phyloP scores from a whole-genome alignment of 2,329 filamentous ascomycete genomes.

The Pyrenochaeta sp. region DNA sequence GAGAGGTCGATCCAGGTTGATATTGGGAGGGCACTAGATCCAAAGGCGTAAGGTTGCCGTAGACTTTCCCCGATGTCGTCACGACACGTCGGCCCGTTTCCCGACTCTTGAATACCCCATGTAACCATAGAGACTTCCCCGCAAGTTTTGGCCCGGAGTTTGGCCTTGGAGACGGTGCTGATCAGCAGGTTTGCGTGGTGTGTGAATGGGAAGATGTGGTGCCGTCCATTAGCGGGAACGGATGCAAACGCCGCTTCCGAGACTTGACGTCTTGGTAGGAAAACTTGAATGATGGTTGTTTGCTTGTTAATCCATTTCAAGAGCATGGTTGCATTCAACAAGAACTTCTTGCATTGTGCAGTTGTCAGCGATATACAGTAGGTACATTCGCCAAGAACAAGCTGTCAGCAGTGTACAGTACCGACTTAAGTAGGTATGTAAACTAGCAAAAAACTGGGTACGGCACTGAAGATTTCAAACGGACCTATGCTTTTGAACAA shows the following conservation, averaged over 20 bases:
- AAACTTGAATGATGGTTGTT: not conserved
- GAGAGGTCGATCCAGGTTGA: not conserved
- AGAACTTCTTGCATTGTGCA: too few relatives aligned
- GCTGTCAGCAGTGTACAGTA: too few relatives aligned
- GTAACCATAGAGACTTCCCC: conserved; percentile 7
- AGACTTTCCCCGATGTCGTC: not conserved
- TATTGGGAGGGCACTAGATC: conserved; percentile 9
- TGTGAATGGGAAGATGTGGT: not conserved
- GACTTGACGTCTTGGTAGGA: not conserved
- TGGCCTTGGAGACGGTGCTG: conserved; percentile 6
- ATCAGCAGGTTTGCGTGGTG: conserved; percentile 4
- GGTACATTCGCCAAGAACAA: too few relatives aligned
- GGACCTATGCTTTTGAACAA: too few relatives aligned
- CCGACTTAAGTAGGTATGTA: too few relatives aligned
- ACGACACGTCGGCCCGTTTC: conserved; percentile 1
- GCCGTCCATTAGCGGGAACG: not conserved
- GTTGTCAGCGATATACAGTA: too few relatives aligned
- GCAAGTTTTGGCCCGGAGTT: conserved; percentile 16
- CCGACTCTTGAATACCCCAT: conserved; percentile 10
- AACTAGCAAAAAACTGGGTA: too few relatives aligned
- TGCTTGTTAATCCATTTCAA: too few relatives aligned
- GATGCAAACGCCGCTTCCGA: not conserved
- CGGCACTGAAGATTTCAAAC: too few relatives aligned
- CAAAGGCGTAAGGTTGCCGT: conserved; percentile 2
- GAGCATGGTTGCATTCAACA: not conserved